A percentile compares a stretch with the other conserved stretches of the same genome.
phyloP scores from a whole-genome alignment of 768 basidiomycete genomes.

The Leccinum disarticulatum region DNA sequence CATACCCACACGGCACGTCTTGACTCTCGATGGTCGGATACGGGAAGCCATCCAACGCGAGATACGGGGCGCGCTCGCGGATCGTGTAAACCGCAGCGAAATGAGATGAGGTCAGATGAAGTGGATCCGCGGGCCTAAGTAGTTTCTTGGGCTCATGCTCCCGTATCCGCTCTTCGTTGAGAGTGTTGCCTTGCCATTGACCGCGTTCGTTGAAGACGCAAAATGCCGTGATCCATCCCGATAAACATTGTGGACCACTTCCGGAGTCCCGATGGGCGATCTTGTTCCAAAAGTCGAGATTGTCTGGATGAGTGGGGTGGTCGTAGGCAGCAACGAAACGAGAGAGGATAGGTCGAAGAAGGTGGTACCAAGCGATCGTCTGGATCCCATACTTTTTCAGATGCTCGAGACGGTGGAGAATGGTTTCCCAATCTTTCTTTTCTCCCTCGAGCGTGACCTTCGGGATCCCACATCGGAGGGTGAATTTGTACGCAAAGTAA shows the following conservation, averaged over 20 bases:
- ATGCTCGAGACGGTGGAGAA: constrained; percentile 39
- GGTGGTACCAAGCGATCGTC: constrained; percentile 38
- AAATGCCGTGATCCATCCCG: constrained; percentile 43
- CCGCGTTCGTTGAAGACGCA: constrained; percentile 34
- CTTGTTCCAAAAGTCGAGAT: constrained; percentile 41
- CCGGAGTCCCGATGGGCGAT: constrained; percentile 29
- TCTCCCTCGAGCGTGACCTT: constrained; percentile 45
- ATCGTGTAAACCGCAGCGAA: constrained; percentile 29
- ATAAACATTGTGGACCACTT: constrained; percentile 34
- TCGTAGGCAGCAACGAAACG: constrained; percentile 40
- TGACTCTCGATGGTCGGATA: constrained; percentile 30
- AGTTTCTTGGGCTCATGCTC: constrained; percentile 34
- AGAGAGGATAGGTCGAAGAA: constrained; percentile 40
- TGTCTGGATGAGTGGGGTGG: constrained; percentile 26
- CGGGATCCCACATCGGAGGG: constrained; percentile 41
- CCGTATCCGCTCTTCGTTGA: constrained; percentile 30
- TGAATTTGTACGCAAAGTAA: constrained; percentile 39
- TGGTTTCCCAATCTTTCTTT: constrained; percentile 38
- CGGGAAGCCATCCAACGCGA: constrained; percentile 29
- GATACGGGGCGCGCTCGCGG: constrained; percentile 20
- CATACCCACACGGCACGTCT: constrained; percentile 32
- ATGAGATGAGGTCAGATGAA: constrained; percentile 23
- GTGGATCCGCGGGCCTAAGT: constrained; percentile 29
- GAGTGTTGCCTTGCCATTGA: constrained; percentile 31
- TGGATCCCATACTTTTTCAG: constrained; percentile 38